phyloP scores from a whole-genome alignment of 441 rosid species.

The Gossypium trilobum region DNA sequence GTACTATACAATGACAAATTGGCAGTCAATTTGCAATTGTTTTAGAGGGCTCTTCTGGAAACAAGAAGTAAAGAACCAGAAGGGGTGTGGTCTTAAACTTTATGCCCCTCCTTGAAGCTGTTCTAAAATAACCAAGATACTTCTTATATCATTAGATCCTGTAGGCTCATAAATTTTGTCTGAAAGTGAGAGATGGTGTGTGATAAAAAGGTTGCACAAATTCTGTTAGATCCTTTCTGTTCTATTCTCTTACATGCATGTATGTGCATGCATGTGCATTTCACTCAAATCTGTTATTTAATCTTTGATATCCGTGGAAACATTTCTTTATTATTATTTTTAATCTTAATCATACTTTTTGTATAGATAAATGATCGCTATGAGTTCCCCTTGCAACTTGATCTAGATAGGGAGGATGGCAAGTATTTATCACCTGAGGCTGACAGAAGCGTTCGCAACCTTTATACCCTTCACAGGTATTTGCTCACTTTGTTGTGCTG shows the following conservation, averaged over 20 bases:
- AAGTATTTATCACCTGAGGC: slow-evolving; percentile 62
- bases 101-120: not conserved
- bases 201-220: not conserved
- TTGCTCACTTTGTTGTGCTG: slow-evolving; percentile 11
- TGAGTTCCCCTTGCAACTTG: slow-evolving; percentile 65
- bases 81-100: not conserved
- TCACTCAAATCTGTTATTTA: slow-evolving; percentile 1
- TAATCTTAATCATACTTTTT: slow-evolving; percentile 15
- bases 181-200: not conserved
- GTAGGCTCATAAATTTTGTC: not conserved
- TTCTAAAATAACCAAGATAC: slow-evolving; percentile 1
- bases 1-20: not conserved
- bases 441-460: slow-evolving; percentile 55
- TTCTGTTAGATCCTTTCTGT: not conserved
- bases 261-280: not conserved
- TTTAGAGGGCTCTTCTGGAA: not conserved
- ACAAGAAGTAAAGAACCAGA: not conserved
- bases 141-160: not conserved
- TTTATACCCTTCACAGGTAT: slow-evolving; percentile 65
- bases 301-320: not conserved
- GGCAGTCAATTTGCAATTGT: not conserved
- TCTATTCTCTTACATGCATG: not conserved
- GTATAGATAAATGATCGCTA: slow-evolving; percentile 64
- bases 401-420: slow-evolving; percentile 61
- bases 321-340: not conserved